These are phyloP conservation scores for Coniosporium apollinis DNA, from an alignment of 495 filamentous ascomycete species.

Conservation along the genomic window DNA sequence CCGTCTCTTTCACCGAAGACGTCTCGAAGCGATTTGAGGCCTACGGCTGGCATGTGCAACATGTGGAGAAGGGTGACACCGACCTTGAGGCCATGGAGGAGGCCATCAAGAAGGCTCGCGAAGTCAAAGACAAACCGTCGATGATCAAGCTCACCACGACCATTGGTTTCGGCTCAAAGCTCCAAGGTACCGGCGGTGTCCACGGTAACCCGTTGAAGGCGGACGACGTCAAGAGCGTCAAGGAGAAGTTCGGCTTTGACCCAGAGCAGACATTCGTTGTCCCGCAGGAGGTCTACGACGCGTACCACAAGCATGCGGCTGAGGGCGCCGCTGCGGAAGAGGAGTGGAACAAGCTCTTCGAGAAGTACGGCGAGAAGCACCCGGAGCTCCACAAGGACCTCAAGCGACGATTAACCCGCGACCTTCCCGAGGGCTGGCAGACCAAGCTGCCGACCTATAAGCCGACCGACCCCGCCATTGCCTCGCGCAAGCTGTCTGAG, in stretches of 20 bases:
- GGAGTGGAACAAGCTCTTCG: constrained; percentile 88
- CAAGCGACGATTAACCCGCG: constrained; percentile 58
- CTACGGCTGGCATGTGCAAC: constrained; percentile 89
- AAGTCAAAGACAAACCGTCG: constrained; percentile 88
- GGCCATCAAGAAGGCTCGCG: constrained; percentile 69
- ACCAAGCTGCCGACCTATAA: constrained; percentile 87
- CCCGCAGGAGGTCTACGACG: constrained; percentile 84
- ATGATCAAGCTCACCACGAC: constrained; percentile 95
- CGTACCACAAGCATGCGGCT: constrained; percentile 64
- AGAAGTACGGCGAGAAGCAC: constrained; percentile 66
- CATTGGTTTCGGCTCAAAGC: constrained; percentile 91
- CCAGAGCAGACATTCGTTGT: constrained; percentile 87
- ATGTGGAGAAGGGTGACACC: constrained; percentile 79
- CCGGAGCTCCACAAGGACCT: constrained; percentile 66
- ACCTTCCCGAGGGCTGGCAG: constrained; percentile 95
- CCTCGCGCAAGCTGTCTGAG: constrained; percentile 92
- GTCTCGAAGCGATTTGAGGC: constrained; percentile 89
- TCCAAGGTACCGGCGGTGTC: constrained; percentile 84
- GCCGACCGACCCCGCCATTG: constrained; percentile 64
- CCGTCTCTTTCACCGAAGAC: constrained; percentile 92
- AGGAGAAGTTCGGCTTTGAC: constrained; percentile 90
- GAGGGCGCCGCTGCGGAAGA: constrained; percentile 79
- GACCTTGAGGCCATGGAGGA: constrained; percentile 78
- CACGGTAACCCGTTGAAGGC: constrained; percentile 90
- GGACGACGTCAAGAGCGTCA: constrained; percentile 82